These are phyloP conservation scores for Phascolomyces articulosus DNA, from an alignment of 371 early-diverging fungal species.

Conservation along the genomic window DNA sequence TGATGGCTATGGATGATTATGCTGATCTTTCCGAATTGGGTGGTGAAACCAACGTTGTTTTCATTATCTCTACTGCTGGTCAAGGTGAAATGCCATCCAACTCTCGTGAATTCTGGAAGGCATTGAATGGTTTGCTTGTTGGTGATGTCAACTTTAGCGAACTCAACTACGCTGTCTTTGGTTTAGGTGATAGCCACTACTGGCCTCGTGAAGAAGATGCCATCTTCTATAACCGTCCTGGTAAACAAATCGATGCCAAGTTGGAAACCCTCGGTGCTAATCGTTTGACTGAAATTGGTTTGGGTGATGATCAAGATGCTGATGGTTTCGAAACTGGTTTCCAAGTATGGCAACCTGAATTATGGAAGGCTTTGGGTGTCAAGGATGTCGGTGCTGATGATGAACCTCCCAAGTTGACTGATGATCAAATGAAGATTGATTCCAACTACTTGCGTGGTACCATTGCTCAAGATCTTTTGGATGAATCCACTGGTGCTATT, in stretches of 20 bases:
- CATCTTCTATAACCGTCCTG: constrained; percentile 89
- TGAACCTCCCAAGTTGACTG: constrained; percentile 74
- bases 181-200: constrained; percentile 93
- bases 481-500: constrained; percentile 85
- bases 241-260: constrained; percentile 82
- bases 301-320: constrained; percentile 93
- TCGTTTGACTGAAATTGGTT: constrained; percentile 65
- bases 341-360: constrained; percentile 74
- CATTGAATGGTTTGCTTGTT: constrained; percentile 50
- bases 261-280: constrained; percentile 76
- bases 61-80: constrained; percentile 88
- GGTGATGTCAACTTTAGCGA: constrained; percentile 72
- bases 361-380: constrained; percentile 86
- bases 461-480: constrained; percentile 81
- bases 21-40: constrained; percentile 75
- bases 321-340: constrained; percentile 89
- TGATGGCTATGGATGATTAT: constrained; percentile 82
- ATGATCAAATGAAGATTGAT: constrained; percentile 89
- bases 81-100: constrained; percentile 96
- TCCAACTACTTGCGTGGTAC: constrained; percentile 92
- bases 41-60: constrained; percentile 74
- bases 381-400: constrained; percentile 63
- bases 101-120: constrained; percentile 86
- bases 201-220: constrained; percentile 93
- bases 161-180: constrained; percentile 81